Percentiles rank a stretch among this genome's conserved stretches.
Conservation (phyloP, 2,329 filamentous ascomycete species). For the Venturiaceae sp. region DNA sequence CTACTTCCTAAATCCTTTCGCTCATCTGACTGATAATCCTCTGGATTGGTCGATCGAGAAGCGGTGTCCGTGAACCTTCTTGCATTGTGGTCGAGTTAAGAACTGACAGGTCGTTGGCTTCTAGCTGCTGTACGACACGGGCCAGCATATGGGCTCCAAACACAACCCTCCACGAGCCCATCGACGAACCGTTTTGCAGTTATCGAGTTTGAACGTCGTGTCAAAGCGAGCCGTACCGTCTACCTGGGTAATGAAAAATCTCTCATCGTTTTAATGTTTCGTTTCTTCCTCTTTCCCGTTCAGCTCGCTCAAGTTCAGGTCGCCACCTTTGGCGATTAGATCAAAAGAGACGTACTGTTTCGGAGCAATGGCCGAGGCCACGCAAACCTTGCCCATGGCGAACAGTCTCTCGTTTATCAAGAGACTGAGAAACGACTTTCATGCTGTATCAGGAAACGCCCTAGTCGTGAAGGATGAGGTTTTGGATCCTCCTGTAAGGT, state of each 20-base stretch:
- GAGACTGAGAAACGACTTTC: too few species aligned
- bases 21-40: not conserved
- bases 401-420: too few species aligned
- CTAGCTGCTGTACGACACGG: not conserved
- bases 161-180: not conserved
- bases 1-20: not conserved
- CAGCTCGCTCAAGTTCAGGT: not conserved
- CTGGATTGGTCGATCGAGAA: not conserved
- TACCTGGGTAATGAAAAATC: not conserved
- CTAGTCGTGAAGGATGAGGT: not conserved
- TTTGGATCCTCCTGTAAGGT: not conserved
- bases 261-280: not conserved
- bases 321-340: too few species aligned
- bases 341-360: not conserved
- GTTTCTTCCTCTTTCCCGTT: not conserved
- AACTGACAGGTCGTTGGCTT: not conserved
- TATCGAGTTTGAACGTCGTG: not conserved
- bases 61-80: not conserved
- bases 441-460: not conserved
- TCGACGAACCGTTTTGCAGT: not conserved
- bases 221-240: not conserved
- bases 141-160: not conserved
- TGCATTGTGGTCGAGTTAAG: not conserved
- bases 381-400: too few species aligned
- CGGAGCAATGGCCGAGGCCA: not conserved